Percentiles rank a stretch among this genome's conserved stretches.
These are phyloP conservation scores for Botrytis byssoidea DNA, from an alignment of 2,329 filamentous ascomycete species.

Conservation along the genomic window DNA sequence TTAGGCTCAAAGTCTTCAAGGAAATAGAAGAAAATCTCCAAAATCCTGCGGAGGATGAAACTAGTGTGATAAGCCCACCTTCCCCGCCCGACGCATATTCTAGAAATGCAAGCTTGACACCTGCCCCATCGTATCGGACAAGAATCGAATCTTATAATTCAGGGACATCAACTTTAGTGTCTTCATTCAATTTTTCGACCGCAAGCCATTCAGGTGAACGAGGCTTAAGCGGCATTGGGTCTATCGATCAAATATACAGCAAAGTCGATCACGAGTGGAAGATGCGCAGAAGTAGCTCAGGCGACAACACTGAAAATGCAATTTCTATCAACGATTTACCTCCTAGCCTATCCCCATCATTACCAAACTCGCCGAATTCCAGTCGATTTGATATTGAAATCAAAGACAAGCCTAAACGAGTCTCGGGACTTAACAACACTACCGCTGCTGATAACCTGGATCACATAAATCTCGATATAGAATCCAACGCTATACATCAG, in stretches of 20 bases:
- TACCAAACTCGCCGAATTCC: not conserved
- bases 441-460: not conserved
- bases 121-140: conserved; percentile 13
- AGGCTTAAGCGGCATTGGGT: conserved; percentile 11
- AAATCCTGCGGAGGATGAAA: not conserved
- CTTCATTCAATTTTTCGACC: conserved; percentile 3
- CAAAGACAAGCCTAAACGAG: not conserved
- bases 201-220: not conserved
- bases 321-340: conserved; percentile 2
- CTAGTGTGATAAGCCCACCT: not conserved
- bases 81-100: conserved; percentile 8
- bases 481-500: not conserved
- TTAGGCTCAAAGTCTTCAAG: conserved; percentile 18
- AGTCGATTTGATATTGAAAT: not conserved
- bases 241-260: conserved; percentile 8
- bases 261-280: conserved; percentile 3
- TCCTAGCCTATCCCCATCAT: not conserved
- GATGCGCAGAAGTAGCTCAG: not conserved
- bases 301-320: not conserved
- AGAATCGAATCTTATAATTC: conserved; percentile 16
- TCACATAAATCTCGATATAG: not conserved
- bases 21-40: not conserved
- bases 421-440: not conserved
- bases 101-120: conserved; percentile 6
- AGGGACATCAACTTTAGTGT: not conserved